Percentiles rank a stretch among this genome's conserved stretches.
Evolutionary conservation across 1,284 basidiomycete genomes (phyloP).

Genomic region (Neolentinus lepideus): DNA sequence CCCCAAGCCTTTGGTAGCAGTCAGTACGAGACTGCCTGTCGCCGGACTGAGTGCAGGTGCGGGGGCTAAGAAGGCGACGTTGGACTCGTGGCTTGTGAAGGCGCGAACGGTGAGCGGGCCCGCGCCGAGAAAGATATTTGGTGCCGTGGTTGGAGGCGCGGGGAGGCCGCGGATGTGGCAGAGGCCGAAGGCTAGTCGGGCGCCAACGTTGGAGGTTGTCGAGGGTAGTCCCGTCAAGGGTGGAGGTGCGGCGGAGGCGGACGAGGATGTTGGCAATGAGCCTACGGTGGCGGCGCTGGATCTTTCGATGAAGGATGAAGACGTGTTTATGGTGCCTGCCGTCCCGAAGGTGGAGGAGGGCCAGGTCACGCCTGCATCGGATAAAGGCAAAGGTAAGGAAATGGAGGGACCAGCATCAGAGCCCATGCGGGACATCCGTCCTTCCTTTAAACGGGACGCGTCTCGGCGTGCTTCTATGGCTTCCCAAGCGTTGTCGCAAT

Average conservation of each 20-base stretch:
- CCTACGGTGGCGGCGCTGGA: constrained; percentile 1
- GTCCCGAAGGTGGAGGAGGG: no score
- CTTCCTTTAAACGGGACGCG: constrained; percentile 25
- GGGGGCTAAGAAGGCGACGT: neutral
- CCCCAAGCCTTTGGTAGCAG: neutral
- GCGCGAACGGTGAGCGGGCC: neutral
- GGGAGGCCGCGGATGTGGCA: constrained; percentile 23
- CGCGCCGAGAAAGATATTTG: constrained; percentile 11
- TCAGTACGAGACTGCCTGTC: neutral
- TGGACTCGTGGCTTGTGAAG: neutral
- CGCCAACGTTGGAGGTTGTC: constrained; percentile 45
- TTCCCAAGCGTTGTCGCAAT: constrained; percentile 4
- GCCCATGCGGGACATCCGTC: constrained; percentile 19
- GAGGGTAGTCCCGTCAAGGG: constrained; percentile 28
- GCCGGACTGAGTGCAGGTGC: neutral
- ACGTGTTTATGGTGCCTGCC: neutral
- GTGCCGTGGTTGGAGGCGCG: constrained; percentile 12
- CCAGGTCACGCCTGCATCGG: neutral
- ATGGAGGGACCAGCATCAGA: neutral
- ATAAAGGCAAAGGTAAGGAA: constrained; percentile 1
- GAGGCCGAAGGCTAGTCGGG: constrained; percentile 45
- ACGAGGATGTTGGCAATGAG: neutral
- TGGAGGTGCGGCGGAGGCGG: constrained; percentile 7
- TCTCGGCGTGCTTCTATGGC: constrained; percentile 25
- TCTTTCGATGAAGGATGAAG: neutral